A percentile compares a stretch with the other conserved stretches of the same genome.
Conservation (phyloP, 257 asterid species). For the Jacaranda mimosifolia region DNA sequence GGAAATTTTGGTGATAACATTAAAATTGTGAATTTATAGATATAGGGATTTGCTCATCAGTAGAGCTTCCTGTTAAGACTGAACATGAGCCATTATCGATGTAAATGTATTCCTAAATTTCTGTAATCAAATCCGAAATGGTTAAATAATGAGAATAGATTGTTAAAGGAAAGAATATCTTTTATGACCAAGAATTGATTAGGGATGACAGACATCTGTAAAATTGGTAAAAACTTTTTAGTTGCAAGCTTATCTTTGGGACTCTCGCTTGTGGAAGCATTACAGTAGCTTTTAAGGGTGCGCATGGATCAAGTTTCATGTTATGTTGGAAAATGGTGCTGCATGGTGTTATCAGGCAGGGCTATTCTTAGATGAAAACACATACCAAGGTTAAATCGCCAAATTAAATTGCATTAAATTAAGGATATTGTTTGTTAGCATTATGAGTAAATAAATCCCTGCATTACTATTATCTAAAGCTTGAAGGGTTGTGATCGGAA, state of each 20-base stretch:
- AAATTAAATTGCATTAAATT: neutral
- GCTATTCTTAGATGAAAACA: neutral
- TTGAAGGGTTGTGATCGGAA: constrained; percentile 11
- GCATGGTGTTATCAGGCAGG: neutral
- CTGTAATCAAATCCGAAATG: neutral
- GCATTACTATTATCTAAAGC: neutral
- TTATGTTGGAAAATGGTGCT: no score
- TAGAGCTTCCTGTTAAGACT: neutral
- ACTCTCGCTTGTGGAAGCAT: neutral
- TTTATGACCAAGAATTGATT: neutral
- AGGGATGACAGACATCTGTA: neutral
- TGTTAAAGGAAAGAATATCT: neutral
- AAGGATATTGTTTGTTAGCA: neutral
- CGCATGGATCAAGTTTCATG: constrained; percentile 1
- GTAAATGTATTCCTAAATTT: neutral
- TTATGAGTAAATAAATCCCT: neutral
- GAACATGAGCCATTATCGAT: no score
- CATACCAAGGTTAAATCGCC: neutral
- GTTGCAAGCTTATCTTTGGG: neutral
- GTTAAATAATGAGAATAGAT: neutral
- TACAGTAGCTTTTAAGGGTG: neutral
- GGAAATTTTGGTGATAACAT: neutral
- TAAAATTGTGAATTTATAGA: neutral
- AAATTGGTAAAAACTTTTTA: neutral
- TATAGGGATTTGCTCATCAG: neutral